A percentile compares a stretch with the other conserved stretches of the same genome.
These are phyloP conservation scores for Patellifolia procumbens DNA, from an alignment of 179 eudicot genomes.

Conservation along the genomic window DNA sequence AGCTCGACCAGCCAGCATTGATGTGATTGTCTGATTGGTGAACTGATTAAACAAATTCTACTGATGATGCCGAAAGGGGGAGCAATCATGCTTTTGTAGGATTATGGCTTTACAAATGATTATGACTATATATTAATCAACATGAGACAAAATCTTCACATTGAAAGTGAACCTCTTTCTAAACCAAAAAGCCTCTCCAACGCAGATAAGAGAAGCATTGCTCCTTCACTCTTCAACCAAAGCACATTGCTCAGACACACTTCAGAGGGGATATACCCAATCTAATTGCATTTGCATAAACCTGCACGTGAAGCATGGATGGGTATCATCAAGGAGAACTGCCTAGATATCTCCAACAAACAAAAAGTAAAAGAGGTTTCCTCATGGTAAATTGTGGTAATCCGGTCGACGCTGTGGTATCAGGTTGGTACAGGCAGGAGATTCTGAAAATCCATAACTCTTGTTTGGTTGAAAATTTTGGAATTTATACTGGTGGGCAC, in stretches of 20 bases:
- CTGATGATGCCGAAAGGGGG: background rate
- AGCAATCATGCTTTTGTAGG: background rate
- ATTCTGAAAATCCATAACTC: too few species aligned
- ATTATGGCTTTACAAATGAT: background rate
- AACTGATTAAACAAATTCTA: background rate
- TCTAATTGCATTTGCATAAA: background rate
- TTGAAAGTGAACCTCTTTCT: background rate
- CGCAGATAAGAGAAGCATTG: background rate
- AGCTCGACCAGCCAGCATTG: background rate
- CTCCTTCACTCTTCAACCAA: background rate
- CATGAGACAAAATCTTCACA: background rate
- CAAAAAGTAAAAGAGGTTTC: background rate
- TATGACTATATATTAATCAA: background rate
- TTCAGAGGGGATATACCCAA: background rate
- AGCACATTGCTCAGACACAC: too few species aligned
- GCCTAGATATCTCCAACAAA: background rate
- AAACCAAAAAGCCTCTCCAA: background rate
- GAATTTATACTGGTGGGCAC: background rate
- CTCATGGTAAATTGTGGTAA: background rate
- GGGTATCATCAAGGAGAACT: background rate
- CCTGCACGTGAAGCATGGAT: background rate
- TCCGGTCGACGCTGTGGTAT: background rate
- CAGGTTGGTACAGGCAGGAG: too few species aligned
- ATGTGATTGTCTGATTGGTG: background rate
- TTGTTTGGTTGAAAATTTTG: background rate